Percentiles rank a stretch among this genome's conserved stretches.
These are phyloP conservation scores for Geoglossum glabrum DNA, from an alignment of 495 filamentous ascomycete genomes.

Conservation along the genomic window DNA sequence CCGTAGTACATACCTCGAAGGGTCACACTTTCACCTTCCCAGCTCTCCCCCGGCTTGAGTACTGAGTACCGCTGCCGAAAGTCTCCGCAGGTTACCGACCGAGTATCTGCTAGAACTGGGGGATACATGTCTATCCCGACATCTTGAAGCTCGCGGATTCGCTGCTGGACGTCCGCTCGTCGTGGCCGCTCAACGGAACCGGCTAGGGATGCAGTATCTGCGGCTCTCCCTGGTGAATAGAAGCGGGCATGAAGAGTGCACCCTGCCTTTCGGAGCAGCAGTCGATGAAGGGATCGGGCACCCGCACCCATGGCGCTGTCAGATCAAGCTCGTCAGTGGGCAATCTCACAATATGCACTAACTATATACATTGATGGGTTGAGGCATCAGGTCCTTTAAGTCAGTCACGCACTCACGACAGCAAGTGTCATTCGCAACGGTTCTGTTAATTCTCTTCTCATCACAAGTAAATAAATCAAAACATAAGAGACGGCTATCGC, in stretches of 20 bases:
- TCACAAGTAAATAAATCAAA: constrained; percentile 20
- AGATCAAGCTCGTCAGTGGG: not conserved
- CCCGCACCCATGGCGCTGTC: constrained; percentile 13
- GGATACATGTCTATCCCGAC: constrained; percentile 30
- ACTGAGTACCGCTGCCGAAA: constrained; percentile 12
- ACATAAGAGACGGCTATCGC: constrained; percentile 11
- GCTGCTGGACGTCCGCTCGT: constrained; percentile 22
- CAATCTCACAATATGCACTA: not conserved
- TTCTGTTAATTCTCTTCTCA: constrained; percentile 44
- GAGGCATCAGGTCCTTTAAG: constrained; percentile 21
- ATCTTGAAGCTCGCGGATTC: constrained; percentile 28
- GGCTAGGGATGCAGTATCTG: not conserved
- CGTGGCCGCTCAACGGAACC: not conserved
- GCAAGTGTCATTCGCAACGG: constrained; percentile 85
- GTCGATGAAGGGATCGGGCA: constrained; percentile 29
- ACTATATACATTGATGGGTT: not conserved
- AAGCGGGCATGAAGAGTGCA: constrained; percentile 23
- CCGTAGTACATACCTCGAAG: constrained; percentile 18
- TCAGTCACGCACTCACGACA: constrained; percentile 29
- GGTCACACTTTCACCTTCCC: constrained; percentile 19
- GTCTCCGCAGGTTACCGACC: constrained; percentile 7
- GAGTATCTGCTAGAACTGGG: constrained; percentile 16
- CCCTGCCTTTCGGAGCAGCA: constrained; percentile 1
- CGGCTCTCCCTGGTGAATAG: constrained; percentile 18
- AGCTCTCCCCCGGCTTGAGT: constrained; percentile 11